phyloP scores from a whole-genome alignment of 441 rosid species.

The Lepidium campestre region DNA sequence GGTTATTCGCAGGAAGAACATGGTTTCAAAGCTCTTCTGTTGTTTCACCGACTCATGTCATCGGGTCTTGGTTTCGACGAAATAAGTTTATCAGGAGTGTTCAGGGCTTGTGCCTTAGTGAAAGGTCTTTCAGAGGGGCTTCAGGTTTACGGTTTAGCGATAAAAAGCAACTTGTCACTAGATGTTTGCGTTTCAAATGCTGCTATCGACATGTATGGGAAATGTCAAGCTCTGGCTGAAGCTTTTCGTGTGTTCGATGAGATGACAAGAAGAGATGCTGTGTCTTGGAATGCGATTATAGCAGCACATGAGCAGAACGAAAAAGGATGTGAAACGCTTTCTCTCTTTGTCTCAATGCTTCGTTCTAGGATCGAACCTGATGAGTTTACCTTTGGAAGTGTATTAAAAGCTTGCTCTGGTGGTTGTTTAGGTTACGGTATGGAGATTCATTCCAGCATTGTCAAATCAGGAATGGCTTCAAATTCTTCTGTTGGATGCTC shows the following conservation, averaged over 20 bases:
- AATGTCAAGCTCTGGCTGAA: conserved; percentile 70
- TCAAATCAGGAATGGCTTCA: conserved; percentile 66
- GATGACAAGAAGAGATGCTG: conserved; percentile 70
- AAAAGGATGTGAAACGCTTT: conserved; percentile 45
- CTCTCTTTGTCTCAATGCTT: conserved; percentile 61
- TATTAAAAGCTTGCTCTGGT: conserved; percentile 71
- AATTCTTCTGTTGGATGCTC: conserved; percentile 69
- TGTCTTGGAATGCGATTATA: conserved; percentile 92
- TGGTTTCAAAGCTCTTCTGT: conserved; percentile 55
- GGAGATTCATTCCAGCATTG: conserved; percentile 63
- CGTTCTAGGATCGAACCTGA: conserved; percentile 63
- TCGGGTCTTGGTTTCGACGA: conserved; percentile 70
- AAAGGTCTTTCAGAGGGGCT: conserved; percentile 57
- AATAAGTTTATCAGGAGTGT: conserved; percentile 77
- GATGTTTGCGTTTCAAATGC: conserved; percentile 77
- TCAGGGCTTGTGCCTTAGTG: conserved; percentile 70
- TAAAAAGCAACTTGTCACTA: conserved; percentile 43
- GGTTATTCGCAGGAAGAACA: conserved; percentile 56
- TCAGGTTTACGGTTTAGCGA: conserved; percentile 65
- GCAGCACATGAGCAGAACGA: conserved; percentile 81
- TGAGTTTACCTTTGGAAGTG: conserved; percentile 87
- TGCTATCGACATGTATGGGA: conserved; percentile 86
- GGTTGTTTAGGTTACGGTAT: conserved; percentile 46
- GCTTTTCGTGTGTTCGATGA: conserved; percentile 57
- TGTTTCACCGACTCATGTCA: conserved; percentile 46